A percentile compares a stretch with the other conserved stretches of the same genome.
These are phyloP conservation scores for Deuterostichococcus epilithicus DNA, from an alignment of 139 green algal species.

Conservation along the genomic window DNA sequence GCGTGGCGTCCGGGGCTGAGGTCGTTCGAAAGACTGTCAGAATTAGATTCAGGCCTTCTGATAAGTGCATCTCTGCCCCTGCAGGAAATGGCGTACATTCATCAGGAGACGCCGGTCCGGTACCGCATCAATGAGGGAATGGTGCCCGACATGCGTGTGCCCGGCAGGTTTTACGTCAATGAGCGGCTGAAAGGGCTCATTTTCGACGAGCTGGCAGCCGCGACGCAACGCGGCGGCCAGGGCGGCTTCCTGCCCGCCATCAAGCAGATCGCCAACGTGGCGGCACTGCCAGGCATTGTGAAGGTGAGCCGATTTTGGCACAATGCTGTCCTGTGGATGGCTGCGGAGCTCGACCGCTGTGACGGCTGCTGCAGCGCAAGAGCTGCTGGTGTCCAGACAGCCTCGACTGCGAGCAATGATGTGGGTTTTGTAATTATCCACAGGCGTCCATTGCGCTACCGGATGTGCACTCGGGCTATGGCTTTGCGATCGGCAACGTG, in stretches of 20 bases:
- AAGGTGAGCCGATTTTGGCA: slow-evolving; percentile 27
- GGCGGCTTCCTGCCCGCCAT: slow-evolving; percentile 86
- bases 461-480: slow-evolving; percentile 88
- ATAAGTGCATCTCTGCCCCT: neutral
- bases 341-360: neutral
- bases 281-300: slow-evolving; percentile 82
- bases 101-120: slow-evolving; percentile 38
- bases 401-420: neutral
- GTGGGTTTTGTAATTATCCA: neutral
- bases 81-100: slow-evolving; percentile 40
- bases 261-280: slow-evolving; percentile 89
- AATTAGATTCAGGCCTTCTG: too few relatives aligned
- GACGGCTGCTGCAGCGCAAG: neutral
- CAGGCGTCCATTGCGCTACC: slow-evolving; percentile 79
- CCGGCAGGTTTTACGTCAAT: slow-evolving; percentile 83
- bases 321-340: neutral
- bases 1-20: too few relatives aligned
- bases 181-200: slow-evolving; percentile 61
- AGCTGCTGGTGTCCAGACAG: neutral
- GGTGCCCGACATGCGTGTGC: slow-evolving; percentile 81
- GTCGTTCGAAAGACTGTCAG: too few relatives aligned
- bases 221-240: slow-evolving; percentile 28
- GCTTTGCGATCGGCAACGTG: slow-evolving; percentile 92
- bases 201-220: slow-evolving; percentile 73
- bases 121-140: slow-evolving; percentile 81